Conservation (phyloP, 2,329 filamentous ascomycete genomes). For the Erysiphe pulchra region DNA sequence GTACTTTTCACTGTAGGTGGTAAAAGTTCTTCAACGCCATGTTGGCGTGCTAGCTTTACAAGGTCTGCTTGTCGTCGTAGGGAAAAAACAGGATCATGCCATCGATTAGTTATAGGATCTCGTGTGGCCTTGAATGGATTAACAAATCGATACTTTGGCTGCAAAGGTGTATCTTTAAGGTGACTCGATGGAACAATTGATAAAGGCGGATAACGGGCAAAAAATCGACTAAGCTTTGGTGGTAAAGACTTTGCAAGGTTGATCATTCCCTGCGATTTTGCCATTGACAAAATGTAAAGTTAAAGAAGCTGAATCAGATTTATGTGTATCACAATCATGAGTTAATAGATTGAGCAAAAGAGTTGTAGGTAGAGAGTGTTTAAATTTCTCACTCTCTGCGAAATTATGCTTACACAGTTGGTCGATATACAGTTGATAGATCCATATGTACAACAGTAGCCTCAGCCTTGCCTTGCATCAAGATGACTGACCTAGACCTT, state of each 20-base stretch:
- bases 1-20: conserved; percentile 55
- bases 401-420: too few relatives aligned
- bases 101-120: conserved; percentile 54
- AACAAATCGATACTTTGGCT: conserved; percentile 15
- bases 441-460: too few relatives aligned
- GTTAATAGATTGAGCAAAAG: too few relatives aligned
- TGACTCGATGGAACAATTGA: conserved; percentile 24
- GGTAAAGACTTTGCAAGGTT: conserved; percentile 48
- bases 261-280: conserved; percentile 12
- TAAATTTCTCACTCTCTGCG: too few relatives aligned
- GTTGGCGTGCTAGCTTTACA: conserved; percentile 55
- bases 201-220: conserved; percentile 65
- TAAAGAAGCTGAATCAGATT: too few relatives aligned
- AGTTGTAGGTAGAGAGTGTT: too few relatives aligned
- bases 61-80: conserved; percentile 74
- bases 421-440: too few relatives aligned
- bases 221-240: conserved; percentile 56
- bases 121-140: conserved; percentile 69
- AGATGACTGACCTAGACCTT: too few relatives aligned
- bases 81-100: conserved; percentile 64
- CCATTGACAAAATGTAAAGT: neutral
- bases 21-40: conserved; percentile 59
- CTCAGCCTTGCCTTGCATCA: too few relatives aligned
- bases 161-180: neutral
- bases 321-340: too few relatives aligned